Evolutionary conservation across 768 basidiomycete species (phyloP).

Genomic region (Mycena polygramma): DNA sequence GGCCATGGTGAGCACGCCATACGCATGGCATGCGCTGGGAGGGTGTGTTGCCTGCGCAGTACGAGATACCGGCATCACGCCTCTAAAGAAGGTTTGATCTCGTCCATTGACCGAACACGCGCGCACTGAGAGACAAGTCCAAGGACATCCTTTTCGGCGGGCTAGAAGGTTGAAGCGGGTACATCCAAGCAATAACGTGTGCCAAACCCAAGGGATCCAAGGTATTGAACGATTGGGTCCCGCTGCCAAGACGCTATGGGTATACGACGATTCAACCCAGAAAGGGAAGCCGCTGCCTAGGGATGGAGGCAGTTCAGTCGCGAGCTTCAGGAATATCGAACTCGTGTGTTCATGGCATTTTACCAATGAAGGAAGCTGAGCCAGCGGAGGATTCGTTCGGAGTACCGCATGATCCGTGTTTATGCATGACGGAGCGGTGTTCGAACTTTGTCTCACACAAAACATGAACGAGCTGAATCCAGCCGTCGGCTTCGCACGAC

Average conservation of each 20-base stretch:
- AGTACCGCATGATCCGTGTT: background rate
- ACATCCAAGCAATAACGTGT: too few species aligned
- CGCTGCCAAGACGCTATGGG: too few species aligned
- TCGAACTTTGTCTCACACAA: too few species aligned
- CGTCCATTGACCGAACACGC: too few species aligned
- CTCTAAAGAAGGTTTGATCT: background rate
- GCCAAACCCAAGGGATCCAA: background rate
- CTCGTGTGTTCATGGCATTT: too few species aligned
- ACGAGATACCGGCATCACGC: background rate
- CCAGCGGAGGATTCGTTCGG: background rate
- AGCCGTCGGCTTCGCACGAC: slow-evolving; percentile 20
- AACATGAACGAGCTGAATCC: too few species aligned
- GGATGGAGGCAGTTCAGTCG: too few species aligned
- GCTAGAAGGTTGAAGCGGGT: too few species aligned
- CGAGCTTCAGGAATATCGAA: too few species aligned
- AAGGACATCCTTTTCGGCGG: background rate
- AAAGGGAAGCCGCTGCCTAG: too few species aligned
- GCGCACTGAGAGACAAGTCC: background rate
- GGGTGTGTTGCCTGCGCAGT: background rate
- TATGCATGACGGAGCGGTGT: background rate
- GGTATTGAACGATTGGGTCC: background rate
- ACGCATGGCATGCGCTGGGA: background rate
- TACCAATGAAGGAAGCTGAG: too few species aligned
- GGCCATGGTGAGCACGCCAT: background rate
- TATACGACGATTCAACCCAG: background rate